A percentile compares a stretch with the other conserved stretches of the same genome.
phyloP scores from a whole-genome alignment of 139 green algal genomes.

The Chlorella sp. region DNA sequence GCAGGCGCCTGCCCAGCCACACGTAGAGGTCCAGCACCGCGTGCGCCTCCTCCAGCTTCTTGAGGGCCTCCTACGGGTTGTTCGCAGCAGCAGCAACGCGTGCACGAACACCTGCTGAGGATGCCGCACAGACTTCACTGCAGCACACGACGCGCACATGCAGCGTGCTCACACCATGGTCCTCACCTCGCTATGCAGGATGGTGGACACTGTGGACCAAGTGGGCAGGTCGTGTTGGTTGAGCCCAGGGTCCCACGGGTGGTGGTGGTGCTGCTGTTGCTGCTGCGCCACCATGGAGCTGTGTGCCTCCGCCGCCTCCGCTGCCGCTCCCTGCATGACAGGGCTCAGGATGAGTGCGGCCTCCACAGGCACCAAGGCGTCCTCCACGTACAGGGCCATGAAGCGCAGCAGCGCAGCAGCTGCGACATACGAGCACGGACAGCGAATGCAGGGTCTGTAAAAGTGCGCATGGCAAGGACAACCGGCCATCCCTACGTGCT shows the following conservation, averaged over 20 bases:
- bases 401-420: constrained; percentile 23
- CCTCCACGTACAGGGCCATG: constrained; percentile 7
- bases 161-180: not conserved
- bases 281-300: no score
- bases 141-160: not conserved
- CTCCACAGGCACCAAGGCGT: constrained; percentile 9
- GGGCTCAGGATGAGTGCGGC: not conserved
- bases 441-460: no score
- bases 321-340: not conserved
- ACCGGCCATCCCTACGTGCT: no score
- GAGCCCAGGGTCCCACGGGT: no score
- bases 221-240: no score
- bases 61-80: constrained; percentile 20
- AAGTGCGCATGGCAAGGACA: no score
- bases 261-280: no score
- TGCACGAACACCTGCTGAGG: no score
- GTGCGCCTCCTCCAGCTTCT: constrained; percentile 28
- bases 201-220: no score
- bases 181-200: not conserved
- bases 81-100: not conserved
- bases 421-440: no score
- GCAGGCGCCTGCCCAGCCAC: constrained; percentile 22
- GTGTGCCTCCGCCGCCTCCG: not conserved
- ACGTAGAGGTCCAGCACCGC: constrained; percentile 42
- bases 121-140: no score